Evolutionary conservation across 352 stramenopile species (phyloP).

Genomic region (Phytophthora podocarpi): DNA sequence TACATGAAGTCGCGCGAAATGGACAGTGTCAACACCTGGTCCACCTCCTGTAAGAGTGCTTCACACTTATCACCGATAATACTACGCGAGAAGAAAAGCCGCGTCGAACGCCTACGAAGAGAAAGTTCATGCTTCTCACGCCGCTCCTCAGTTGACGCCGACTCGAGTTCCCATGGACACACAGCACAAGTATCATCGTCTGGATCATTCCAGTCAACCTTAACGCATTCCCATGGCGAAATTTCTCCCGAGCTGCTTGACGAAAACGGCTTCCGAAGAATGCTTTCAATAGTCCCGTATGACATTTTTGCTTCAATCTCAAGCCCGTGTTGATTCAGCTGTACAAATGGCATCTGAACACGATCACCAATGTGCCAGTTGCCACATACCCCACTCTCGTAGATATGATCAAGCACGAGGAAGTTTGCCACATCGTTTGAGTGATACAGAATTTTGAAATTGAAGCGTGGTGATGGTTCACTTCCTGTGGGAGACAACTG

Average conservation of each 20-base stretch:
- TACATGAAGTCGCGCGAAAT: conserved; percentile 84
- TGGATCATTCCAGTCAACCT: conserved; percentile 70
- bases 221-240: conserved; percentile 82
- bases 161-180: conserved; percentile 84
- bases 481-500: conserved; percentile 43
- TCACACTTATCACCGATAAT: conserved; percentile 56
- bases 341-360: conserved; percentile 77
- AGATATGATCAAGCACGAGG: conserved; percentile 82
- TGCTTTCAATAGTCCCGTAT: conserved; percentile 60
- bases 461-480: conserved; percentile 49
- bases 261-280: conserved; percentile 38
- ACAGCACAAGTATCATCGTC: conserved; percentile 74
- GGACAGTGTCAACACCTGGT: conserved; percentile 66
- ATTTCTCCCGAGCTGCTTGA: conserved; percentile 22
- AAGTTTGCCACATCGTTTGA: conserved; percentile 87
- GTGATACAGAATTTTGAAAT: conserved; percentile 76
- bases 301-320: conserved; percentile 64
- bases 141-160: conserved; percentile 35
- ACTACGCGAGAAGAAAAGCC: conserved; percentile 54
- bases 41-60: conserved; percentile 57
- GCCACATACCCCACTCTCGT: conserved; percentile 77
- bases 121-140: conserved; percentile 52
- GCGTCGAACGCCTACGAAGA: conserved; percentile 35
- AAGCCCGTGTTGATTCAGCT: conserved; percentile 65
- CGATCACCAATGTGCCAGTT: conserved; percentile 73